phyloP scores from a whole-genome alignment of 306 rosid species.

The Vigna unguiculata region DNA sequence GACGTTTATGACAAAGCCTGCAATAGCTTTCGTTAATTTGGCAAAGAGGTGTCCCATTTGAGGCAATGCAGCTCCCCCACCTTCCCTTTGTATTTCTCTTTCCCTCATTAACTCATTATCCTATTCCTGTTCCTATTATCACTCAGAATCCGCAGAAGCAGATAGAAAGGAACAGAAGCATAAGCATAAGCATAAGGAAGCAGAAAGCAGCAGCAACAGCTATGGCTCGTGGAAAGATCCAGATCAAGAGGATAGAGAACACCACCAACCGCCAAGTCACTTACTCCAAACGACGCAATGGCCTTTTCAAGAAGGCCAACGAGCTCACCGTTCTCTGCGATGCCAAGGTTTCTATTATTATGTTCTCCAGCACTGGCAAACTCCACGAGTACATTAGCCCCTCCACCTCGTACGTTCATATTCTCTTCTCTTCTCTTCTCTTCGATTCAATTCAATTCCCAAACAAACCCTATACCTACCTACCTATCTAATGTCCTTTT shows the following conservation, averaged over 20 bases:
- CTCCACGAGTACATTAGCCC: slow-evolving; percentile 75
- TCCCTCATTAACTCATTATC: not conserved
- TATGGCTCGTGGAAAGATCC: slow-evolving; percentile 96
- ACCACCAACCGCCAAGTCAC: slow-evolving; percentile 82
- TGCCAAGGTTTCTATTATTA: slow-evolving; percentile 77
- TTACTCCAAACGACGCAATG: slow-evolving; percentile 83
- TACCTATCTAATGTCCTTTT: not conserved
- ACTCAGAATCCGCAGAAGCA: too few species aligned
- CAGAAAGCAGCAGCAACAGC: not conserved
- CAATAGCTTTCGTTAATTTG: slow-evolving; percentile 59
- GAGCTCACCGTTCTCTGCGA: slow-evolving; percentile 94
- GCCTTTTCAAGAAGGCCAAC: slow-evolving; percentile 87
- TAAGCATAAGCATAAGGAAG: not conserved
- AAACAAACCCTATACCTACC: slow-evolving; percentile 37
- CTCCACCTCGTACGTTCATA: slow-evolving; percentile 58
- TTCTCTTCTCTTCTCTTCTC: not conserved
- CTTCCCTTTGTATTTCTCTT: slow-evolving; percentile 32
- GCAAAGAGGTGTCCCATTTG: slow-evolving; percentile 59
- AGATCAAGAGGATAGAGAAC: slow-evolving; percentile 94
- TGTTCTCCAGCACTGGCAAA: slow-evolving; percentile 73
- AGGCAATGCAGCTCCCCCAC: slow-evolving; percentile 44
- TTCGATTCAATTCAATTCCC: not conserved
- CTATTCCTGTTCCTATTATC: not conserved
- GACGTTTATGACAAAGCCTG: slow-evolving; percentile 52
- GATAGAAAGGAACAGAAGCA: not conserved